A percentile compares a stretch with the other conserved stretches of the same genome.
Conservation (phyloP, 495 filamentous ascomycete species). For the Neurospora pannonica region DNA sequence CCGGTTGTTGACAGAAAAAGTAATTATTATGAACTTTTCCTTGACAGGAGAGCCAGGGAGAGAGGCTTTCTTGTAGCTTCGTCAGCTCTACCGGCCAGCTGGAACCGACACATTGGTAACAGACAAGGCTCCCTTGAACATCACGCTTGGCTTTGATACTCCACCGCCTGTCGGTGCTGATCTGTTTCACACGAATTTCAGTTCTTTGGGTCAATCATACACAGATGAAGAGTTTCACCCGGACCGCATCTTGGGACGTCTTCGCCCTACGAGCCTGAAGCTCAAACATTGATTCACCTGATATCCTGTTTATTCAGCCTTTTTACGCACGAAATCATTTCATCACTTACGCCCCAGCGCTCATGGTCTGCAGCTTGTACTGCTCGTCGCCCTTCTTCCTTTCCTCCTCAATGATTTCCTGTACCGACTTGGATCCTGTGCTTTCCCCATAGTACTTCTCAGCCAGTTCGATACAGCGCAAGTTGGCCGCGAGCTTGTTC, state of each 20-base stretch:
- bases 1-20: background rate
- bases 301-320: background rate
- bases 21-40: background rate
- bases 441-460: slow-evolving; percentile 55
- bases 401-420: slow-evolving; percentile 27
- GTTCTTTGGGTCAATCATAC: background rate
- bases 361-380: slow-evolving; percentile 13
- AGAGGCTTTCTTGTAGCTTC: background rate
- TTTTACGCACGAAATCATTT: background rate
- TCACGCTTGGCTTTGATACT: background rate
- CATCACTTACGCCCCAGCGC: slow-evolving; percentile 11
- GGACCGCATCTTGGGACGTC: background rate
- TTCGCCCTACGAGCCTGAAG: background rate
- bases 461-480: slow-evolving; percentile 74
- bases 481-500: slow-evolving; percentile 88
- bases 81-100: background rate
- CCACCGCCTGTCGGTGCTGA: background rate
- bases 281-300: background rate
- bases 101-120: background rate
- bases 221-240: background rate
- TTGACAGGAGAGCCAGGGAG: background rate
- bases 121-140: background rate
- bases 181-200: background rate
- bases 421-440: slow-evolving; percentile 19
- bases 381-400: slow-evolving; percentile 25